These are phyloP conservation scores for Urtica urens DNA, from an alignment of 306 rosid species.

Conservation along the genomic window DNA sequence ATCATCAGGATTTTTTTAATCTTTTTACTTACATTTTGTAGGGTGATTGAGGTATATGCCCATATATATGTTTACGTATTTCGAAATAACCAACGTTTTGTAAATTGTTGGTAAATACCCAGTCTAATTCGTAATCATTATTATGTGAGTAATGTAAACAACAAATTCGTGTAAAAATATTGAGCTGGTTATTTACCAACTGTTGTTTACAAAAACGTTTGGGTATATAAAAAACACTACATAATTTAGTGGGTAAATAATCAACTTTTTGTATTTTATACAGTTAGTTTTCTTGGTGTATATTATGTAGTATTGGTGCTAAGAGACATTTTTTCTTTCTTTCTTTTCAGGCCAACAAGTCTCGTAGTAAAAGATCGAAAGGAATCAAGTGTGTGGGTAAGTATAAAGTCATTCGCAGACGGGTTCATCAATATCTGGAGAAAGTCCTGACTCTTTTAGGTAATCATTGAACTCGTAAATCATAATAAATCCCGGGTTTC, in stretches of 20 bases:
- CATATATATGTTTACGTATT: too few species aligned
- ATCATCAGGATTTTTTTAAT: too few species aligned
- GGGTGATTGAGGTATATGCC: too few species aligned
- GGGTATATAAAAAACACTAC: neutral
- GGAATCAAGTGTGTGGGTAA: slow-evolving; percentile 48
- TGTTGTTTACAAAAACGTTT: neutral
- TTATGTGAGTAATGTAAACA: too few species aligned
- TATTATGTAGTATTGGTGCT: slow-evolving; percentile 11
- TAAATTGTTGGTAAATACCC: too few species aligned
- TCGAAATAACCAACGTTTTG: too few species aligned
- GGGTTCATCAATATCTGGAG: slow-evolving; percentile 45
- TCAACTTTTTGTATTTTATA: neutral
- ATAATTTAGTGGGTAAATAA: neutral
- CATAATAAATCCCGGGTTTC: neutral
- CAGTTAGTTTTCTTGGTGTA: slow-evolving; percentile 1
- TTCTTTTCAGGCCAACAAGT: slow-evolving; percentile 16
- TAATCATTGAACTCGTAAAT: neutral
- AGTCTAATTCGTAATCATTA: too few species aligned
- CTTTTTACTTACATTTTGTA: too few species aligned
- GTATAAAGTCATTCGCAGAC: slow-evolving; percentile 55
- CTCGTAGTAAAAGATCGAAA: slow-evolving; percentile 21
- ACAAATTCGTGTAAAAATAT: too few species aligned
- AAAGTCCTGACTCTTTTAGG: slow-evolving; percentile 25
- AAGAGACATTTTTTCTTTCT: slow-evolving; percentile 25
- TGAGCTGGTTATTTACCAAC: too few species aligned